These are phyloP conservation scores for Talaromyces islandicus DNA, from an alignment of 2,329 filamentous ascomycete genomes.

Conservation along the genomic window DNA sequence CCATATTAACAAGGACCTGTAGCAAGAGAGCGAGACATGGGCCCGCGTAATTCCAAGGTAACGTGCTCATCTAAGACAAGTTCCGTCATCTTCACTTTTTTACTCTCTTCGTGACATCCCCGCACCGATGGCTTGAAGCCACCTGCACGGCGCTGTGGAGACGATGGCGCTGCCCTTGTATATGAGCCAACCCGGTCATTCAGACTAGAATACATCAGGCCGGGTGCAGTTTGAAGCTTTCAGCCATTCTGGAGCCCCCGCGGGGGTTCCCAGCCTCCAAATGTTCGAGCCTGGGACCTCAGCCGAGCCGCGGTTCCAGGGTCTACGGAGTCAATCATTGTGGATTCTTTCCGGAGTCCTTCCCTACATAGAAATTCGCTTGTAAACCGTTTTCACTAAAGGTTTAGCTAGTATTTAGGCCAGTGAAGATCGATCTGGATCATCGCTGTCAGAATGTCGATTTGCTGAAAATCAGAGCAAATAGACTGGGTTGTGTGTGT, in stretches of 20 bases:
- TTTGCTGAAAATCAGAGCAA: background rate
- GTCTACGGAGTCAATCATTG: background rate
- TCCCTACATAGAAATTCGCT: background rate
- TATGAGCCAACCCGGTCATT: slow-evolving; percentile 11
- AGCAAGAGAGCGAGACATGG: background rate
- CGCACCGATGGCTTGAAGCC: slow-evolving; percentile 6
- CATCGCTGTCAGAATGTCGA: slow-evolving; percentile 9
- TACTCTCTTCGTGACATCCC: background rate
- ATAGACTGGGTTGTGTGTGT: background rate
- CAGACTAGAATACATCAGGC: background rate
- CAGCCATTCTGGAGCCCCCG: background rate
- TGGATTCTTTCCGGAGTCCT: background rate
- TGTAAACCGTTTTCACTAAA: background rate
- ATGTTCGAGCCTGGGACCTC: background rate
- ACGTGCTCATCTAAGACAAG: background rate
- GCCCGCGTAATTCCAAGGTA: background rate
- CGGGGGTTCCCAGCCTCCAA: background rate
- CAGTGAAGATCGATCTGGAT: slow-evolving; percentile 14
- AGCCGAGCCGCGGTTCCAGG: background rate
- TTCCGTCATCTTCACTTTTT: background rate
- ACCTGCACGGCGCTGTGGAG: background rate
- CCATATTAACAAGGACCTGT: background rate
- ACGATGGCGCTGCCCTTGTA: background rate
- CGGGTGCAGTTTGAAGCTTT: background rate
- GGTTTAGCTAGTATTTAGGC: background rate